A percentile compares a stretch with the other conserved stretches of the same genome.
Evolutionary conservation across 1,284 basidiomycete genomes (phyloP).

Genomic region (Puccinia horiana): DNA sequence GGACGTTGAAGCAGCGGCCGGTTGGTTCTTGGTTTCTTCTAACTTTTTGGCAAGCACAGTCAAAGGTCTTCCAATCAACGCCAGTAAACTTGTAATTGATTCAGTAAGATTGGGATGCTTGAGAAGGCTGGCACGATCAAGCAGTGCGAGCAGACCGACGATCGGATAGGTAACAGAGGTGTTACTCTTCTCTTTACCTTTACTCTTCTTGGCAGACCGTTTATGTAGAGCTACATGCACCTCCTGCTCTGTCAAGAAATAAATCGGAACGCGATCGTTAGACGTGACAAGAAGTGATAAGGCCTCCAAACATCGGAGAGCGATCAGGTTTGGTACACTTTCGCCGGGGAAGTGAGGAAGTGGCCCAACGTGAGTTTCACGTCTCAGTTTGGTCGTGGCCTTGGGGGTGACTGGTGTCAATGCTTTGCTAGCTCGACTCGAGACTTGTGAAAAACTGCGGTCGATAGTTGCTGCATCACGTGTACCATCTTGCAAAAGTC

Average conservation of each 20-base stretch:
- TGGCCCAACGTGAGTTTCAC: slow-evolving; percentile 53
- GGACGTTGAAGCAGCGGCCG: neutral
- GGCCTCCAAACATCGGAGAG: slow-evolving; percentile 87
- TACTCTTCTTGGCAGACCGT: slow-evolving; percentile 75
- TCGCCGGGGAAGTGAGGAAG: slow-evolving; percentile 73
- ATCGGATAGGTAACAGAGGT: slow-evolving; percentile 75
- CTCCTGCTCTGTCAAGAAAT: slow-evolving; percentile 93
- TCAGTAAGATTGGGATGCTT: slow-evolving; percentile 87
- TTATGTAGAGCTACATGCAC: slow-evolving; percentile 73
- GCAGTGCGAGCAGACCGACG: slow-evolving; percentile 77
- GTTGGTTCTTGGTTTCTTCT: slow-evolving; percentile 32
- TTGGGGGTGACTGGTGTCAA: slow-evolving; percentile 66
- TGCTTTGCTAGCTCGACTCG: slow-evolving; percentile 70
- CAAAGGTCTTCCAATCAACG: slow-evolving; percentile 80
- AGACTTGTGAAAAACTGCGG: slow-evolving; percentile 89
- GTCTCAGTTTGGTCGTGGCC: slow-evolving; percentile 65
- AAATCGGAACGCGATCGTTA: slow-evolving; percentile 79
- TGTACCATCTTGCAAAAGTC: slow-evolving; percentile 90
- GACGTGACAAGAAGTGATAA: slow-evolving; percentile 78
- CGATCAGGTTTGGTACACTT: slow-evolving; percentile 82
- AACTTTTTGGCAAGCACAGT: slow-evolving; percentile 57
- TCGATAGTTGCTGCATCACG: slow-evolving; percentile 89
- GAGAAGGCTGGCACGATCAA: slow-evolving; percentile 80
- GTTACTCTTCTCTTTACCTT: slow-evolving; percentile 81
- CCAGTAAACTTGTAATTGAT: slow-evolving; percentile 79